Evolutionary conservation across 768 basidiomycete genomes (phyloP).

Genomic region (Amanita rimosa): DNA sequence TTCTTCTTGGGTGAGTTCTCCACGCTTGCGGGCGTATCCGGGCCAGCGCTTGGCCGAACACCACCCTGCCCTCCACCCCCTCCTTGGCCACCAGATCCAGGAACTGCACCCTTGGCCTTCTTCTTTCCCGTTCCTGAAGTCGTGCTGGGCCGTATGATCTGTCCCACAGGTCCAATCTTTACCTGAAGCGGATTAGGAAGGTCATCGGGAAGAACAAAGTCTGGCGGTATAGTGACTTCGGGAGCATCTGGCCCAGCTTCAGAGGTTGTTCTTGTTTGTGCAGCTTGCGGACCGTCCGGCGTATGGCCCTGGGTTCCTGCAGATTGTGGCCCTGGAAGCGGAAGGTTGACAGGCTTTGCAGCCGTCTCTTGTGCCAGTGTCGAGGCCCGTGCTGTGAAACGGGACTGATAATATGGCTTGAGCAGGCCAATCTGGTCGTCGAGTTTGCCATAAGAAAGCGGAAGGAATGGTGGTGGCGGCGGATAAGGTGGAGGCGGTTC

Average conservation of each 20-base stretch:
- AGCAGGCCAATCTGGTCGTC: slow-evolving; percentile 82
- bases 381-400: slow-evolving; percentile 33
- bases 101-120: slow-evolving; percentile 22
- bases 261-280: background rate
- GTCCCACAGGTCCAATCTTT: slow-evolving; percentile 74
- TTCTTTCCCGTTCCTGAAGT: slow-evolving; percentile 48
- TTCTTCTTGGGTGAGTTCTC: slow-evolving; percentile 27
- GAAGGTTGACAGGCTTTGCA: slow-evolving; percentile 7
- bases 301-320: background rate
- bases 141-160: slow-evolving; percentile 45
- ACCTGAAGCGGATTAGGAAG: slow-evolving; percentile 40
- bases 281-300: background rate
- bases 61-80: slow-evolving; percentile 6
- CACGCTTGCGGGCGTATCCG: background rate
- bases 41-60: slow-evolving; percentile 11
- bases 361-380: slow-evolving; percentile 9
- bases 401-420: slow-evolving; percentile 56
- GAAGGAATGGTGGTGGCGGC: slow-evolving; percentile 72
- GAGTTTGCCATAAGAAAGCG: slow-evolving; percentile 51
- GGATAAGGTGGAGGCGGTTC: slow-evolving; percentile 80
- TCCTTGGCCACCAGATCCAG: background rate
- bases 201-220: slow-evolving; percentile 53
- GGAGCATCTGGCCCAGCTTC: slow-evolving; percentile 8
- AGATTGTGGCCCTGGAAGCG: background rate
- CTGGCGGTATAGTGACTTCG: slow-evolving; percentile 11